Conservation (phyloP, 768 basidiomycete genomes). For the Tylopilus plumbeoviolaceoides region DNA sequence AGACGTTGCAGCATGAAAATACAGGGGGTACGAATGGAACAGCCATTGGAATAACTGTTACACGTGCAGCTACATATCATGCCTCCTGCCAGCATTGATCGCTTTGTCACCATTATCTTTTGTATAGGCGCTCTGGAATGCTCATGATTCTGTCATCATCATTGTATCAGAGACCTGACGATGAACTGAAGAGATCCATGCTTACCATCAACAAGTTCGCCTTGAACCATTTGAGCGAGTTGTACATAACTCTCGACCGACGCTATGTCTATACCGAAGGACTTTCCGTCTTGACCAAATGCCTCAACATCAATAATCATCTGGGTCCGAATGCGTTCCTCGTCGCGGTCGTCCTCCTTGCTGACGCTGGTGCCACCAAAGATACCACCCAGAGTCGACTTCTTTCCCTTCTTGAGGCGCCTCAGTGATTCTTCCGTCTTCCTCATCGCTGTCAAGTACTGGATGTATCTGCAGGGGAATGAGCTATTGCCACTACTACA, state of each 20-base stretch:
- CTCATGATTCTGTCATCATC: conserved; percentile 14
- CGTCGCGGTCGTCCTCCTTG: conserved; percentile 70
- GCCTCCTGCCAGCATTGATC: conserved; percentile 34
- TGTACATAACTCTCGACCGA: conserved; percentile 48
- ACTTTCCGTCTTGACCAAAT: conserved; percentile 72
- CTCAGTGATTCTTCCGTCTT: conserved; percentile 90
- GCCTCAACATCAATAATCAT: conserved; percentile 86
- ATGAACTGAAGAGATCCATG: neutral
- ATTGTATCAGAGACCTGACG: neutral
- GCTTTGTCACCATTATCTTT: neutral
- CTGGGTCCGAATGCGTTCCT: conserved; percentile 79
- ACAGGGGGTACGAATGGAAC: conserved; percentile 12
- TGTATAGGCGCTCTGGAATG: neutral
- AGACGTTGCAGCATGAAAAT: conserved; percentile 30
- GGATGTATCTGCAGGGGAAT: conserved; percentile 57
- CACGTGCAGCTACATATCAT: conserved; percentile 63
- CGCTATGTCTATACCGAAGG: conserved; percentile 61
- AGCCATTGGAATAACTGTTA: conserved; percentile 40
- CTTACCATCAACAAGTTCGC: conserved; percentile 34
- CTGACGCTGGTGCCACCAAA: conserved; percentile 53
- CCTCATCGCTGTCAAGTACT: conserved; percentile 76
- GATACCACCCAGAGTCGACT: conserved; percentile 72
- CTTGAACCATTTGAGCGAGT: conserved; percentile 59
- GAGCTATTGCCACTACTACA: neutral
- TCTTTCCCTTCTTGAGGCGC: conserved; percentile 84